Conservation (phyloP, 208 protist genomes). For the Trypanosoma conorhini region DNA sequence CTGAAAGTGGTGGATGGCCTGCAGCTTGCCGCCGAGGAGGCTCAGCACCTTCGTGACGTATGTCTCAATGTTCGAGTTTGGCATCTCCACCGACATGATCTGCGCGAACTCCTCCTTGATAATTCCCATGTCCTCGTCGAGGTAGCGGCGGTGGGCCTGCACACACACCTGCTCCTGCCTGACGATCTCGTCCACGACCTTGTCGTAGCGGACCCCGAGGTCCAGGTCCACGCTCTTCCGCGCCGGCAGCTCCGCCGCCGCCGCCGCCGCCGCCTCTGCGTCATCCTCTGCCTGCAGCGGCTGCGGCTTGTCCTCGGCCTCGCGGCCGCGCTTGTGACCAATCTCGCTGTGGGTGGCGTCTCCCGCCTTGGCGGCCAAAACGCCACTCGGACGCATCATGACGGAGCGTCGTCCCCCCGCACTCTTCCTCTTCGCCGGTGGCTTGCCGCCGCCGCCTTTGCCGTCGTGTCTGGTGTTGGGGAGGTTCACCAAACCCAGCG, state of each 20-base stretch:
- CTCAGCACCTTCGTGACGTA: slow-evolving; percentile 23
- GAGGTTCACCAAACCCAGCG: slow-evolving; percentile 12
- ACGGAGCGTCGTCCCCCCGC: slow-evolving; percentile 8
- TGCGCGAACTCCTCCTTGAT: slow-evolving; percentile 35
- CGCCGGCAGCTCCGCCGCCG: not conserved
- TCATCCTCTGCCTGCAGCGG: not conserved
- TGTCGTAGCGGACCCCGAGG: slow-evolving; percentile 25
- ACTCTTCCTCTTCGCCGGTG: not conserved
- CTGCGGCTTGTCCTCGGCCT: slow-evolving; percentile 7
- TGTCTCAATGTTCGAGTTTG: slow-evolving; percentile 30
- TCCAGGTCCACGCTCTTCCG: slow-evolving; percentile 25
- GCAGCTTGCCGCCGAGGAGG: slow-evolving; percentile 18
- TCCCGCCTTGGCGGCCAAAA: not conserved
- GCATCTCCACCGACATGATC: slow-evolving; percentile 34
- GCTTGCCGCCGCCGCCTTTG: not conserved
- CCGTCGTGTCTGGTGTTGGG: not conserved
- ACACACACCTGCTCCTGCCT: slow-evolving; percentile 26
- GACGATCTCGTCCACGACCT: slow-evolving; percentile 30
- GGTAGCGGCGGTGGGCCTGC: slow-evolving; percentile 24
- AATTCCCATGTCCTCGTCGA: slow-evolving; percentile 29
- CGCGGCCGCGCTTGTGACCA: slow-evolving; percentile 15
- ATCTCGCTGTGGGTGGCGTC: slow-evolving; percentile 6
- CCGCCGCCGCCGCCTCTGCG: not conserved
- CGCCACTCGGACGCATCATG: slow-evolving; percentile 17
- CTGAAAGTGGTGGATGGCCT: slow-evolving; percentile 31